Evolutionary conservation across 495 filamentous ascomycete genomes (phyloP).

Genomic region (Aspergillus saccharolyticus): DNA sequence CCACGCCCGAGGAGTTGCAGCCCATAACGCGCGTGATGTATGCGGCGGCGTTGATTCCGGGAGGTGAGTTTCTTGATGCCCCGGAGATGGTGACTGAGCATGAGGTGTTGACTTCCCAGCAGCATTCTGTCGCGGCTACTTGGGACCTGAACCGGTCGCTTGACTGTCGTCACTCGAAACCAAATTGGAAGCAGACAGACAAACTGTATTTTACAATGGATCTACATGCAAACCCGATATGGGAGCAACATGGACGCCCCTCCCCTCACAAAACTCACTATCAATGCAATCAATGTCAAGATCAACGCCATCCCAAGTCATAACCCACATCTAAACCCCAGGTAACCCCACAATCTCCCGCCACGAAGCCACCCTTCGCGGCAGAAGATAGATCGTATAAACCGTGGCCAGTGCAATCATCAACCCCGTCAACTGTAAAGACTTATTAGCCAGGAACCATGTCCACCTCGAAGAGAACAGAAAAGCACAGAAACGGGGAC

Average conservation of each 20-base stretch:
- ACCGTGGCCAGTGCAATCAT: constrained; percentile 59
- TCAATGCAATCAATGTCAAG: constrained; percentile 5
- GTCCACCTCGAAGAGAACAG: not conserved
- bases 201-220: no score
- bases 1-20: constrained; percentile 44
- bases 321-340: constrained; percentile 48
- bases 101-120: not conserved
- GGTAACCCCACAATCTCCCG: constrained; percentile 69
- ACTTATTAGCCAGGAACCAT: constrained; percentile 2
- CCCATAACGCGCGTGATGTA: constrained; percentile 65
- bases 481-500: constrained; percentile 15
- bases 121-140: constrained; percentile 36
- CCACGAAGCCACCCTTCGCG: constrained; percentile 57
- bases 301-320: not conserved
- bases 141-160: constrained; percentile 30
- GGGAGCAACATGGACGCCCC: no score
- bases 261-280: no score
- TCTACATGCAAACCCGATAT: no score
- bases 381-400: constrained; percentile 72
- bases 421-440: constrained; percentile 20
- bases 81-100: not conserved
- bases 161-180: not conserved
- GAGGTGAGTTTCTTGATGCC: constrained; percentile 44
- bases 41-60: constrained; percentile 56
- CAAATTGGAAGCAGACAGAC: no score